phyloP scores from a whole-genome alignment of 768 basidiomycete species.

The Lentinula sp. region DNA sequence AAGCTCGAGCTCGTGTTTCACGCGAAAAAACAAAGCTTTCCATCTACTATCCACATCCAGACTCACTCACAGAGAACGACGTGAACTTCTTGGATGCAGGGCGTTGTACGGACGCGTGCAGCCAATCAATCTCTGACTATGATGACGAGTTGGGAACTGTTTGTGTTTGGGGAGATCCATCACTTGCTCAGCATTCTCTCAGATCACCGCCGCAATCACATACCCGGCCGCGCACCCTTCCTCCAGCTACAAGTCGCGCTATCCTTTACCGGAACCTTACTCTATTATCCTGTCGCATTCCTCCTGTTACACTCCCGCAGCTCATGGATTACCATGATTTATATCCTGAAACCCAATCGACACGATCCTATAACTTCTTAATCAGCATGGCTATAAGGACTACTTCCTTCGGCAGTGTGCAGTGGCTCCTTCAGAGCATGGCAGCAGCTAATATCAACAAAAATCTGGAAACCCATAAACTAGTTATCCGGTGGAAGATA shows the following conservation, averaged over 20 bases:
- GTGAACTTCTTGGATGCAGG: conserved; percentile 19
- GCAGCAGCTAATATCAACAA: conserved; percentile 28
- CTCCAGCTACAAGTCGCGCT: conserved; percentile 21
- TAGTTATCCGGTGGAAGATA: conserved; percentile 53
- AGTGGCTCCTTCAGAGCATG: conserved; percentile 43
- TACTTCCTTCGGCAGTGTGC: conserved; percentile 39
- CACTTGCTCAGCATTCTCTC: conserved; percentile 1
- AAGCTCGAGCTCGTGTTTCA: not conserved
- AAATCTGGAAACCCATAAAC: conserved; percentile 50
- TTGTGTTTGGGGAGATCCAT: conserved; percentile 1
- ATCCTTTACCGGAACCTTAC: conserved; percentile 38
- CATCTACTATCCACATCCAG: conserved; percentile 13
- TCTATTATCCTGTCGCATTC: conserved; percentile 11
- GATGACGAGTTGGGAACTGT: not conserved
- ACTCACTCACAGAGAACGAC: conserved; percentile 19
- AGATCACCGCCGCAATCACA: conserved; percentile 3
- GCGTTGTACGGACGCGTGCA: conserved; percentile 5
- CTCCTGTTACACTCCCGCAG: conserved; percentile 24
- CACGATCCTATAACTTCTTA: conserved; percentile 40
- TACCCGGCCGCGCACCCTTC: conserved; percentile 12
- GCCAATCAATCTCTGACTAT: not conserved
- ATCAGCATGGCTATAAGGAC: conserved; percentile 44
- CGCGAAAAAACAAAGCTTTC: not conserved
- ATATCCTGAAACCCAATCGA: conserved; percentile 29
- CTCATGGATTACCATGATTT: conserved; percentile 46